Evolutionary conservation across 805 yeast species (phyloP), one percentile per base, ranked within the genome.

Genomic region (Spathaspora boniae): DNA sequence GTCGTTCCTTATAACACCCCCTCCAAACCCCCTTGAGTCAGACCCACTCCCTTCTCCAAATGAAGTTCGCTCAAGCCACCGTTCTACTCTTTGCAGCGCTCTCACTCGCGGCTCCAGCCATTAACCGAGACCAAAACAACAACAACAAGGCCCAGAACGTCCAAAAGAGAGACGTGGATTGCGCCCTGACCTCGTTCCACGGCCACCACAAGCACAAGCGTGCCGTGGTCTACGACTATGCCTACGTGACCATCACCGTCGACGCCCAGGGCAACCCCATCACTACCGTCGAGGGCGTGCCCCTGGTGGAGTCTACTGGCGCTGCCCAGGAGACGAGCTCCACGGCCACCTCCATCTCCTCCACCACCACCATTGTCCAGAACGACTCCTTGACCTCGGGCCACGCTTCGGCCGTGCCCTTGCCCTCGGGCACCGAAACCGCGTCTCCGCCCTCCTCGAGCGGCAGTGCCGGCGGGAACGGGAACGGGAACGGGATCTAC

Each of bases 121-220:
- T 64, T 29, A 56, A 58, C 31, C 50, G 56, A 18, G 46, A 35
- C 16, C 47, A 44, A 33, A 48, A 44, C 16, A 21, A 20, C 16
- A 50, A 56, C 15, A 46, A 36, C 16, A 48, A 43, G 32, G 50
- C 45, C 14, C 21, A 34, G 14, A 46, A 43, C 32, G 50, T 46
- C 16, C 31, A 28, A 26, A 51, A 56, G 18, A 46, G 33, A 16
- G 50, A 43, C 33, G 50, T 46, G 12, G 68, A 54, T 41, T 70
- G 73, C 44, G 54, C 67, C 51, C 60, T 71, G 38, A 61, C 68
- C 51, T 58, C 54, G 36, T 56, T 59, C 52, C 85, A 79, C 63
- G 69, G 70, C 40, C 83, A 80, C 65, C 81, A 72, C 63, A 74
- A 63, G 56, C 80, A 72, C 60, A 77, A 68, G 60, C 72, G 78